Conservation (phyloP, 2,329 filamentous ascomycete genomes). For the Chrysoporthe deuterocubensis region DNA sequence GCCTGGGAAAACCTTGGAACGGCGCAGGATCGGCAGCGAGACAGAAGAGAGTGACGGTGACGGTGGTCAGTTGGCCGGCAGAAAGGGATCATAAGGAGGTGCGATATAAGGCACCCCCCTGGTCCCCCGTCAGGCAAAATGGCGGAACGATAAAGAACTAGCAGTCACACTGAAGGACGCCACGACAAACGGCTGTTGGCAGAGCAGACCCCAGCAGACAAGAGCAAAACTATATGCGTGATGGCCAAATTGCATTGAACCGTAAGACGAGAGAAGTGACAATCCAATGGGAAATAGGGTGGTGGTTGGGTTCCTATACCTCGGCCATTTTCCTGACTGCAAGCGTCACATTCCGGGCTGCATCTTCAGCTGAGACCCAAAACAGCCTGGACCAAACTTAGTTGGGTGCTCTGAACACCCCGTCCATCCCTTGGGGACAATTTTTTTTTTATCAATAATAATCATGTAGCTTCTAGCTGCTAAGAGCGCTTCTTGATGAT, state of each 20-base stretch:
- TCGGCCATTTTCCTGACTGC: not conserved
- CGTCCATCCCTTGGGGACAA: not conserved
- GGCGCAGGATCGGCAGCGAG: not conserved
- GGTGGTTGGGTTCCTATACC: not conserved
- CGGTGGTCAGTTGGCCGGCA: not conserved
- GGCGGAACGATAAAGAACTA: not conserved
- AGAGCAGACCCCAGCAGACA: no score
- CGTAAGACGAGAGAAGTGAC: not conserved
- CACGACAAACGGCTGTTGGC: not conserved
- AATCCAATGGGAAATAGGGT: not conserved
- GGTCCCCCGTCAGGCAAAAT: not conserved
- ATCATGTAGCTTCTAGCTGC: no score
- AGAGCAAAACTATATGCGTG: not conserved
- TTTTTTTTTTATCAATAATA: not conserved
- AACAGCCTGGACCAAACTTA: conserved; percentile 4
- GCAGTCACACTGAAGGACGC: not conserved
- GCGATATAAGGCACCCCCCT: not conserved
- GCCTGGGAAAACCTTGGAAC: not conserved
- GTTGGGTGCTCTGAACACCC: not conserved
- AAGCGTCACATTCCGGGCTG: conserved; percentile 6
- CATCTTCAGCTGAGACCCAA: conserved; percentile 14
- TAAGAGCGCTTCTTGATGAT: not conserved
- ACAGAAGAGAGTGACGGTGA: not conserved
- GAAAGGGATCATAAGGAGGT: not conserved
- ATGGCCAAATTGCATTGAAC: not conserved